Evolutionary conservation across 192 early-diverging fungal genomes (phyloP), one percentile per base, ranked within the genome.

Genomic region (Polychytrium aggregatum): DNA sequence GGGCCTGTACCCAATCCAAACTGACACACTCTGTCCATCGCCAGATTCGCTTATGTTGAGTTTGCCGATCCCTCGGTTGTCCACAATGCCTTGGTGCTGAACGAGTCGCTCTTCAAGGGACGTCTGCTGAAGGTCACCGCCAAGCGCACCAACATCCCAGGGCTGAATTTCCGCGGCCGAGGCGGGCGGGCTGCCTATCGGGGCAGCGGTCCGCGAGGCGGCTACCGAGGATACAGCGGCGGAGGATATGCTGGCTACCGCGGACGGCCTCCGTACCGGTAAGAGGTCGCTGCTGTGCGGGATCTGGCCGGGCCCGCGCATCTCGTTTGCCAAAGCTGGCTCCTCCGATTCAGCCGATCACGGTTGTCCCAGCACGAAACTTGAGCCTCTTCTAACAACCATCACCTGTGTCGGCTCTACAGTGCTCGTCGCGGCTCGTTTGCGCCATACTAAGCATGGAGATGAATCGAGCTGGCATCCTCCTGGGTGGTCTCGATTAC

Each of bases 111-210:
- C 55, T 84, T 97, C 57, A 87, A 89, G 57, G 88, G 84, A 6
- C 74, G 96, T 41, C 59, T 78, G 25, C 67, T 98, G 33, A 87
- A 87, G 74, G 85, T 88, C 25, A 82, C 82, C 24, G 69, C 86
- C 18, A 98, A 98, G 64, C 86, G 94, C 30, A 95, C 91, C 34
- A 98, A 98, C 52, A 65, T 98, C 35, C 91, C 92, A 7, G 84
- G 83, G n/a, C 79, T 89, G 67, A 65, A 72, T 48, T 56, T 63
- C 29, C 79, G 88, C 42, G 88, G 89, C 24, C 71, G 84, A 45
- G 86, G 87, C 10, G 65, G 85, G 0, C 75, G 77, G 20, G 70
- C 83, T 37, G 82, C 81, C 41, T 81, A 68, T 38, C 83, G 72
- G 50, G 74, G 83, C 33, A 83, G 87, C 21, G 81, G 79, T 33